phyloP scores from a whole-genome alignment of 2,329 filamentous ascomycete genomes.

The Didymosphaeria variabile region DNA sequence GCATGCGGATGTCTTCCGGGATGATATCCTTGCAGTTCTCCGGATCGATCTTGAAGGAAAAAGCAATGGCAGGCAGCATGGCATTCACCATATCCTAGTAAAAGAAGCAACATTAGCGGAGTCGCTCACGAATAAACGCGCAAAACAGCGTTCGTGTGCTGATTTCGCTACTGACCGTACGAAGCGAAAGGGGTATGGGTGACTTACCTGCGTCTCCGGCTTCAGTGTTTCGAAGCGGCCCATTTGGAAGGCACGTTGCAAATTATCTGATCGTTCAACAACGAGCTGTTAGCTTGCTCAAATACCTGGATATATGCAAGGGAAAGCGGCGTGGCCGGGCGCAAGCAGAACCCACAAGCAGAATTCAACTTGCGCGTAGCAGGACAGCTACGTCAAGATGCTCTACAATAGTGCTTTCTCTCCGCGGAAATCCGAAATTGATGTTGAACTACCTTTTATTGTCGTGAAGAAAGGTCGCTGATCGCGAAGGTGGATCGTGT shows the following conservation, averaged over 20 bases:
- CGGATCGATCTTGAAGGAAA: slow-evolving; percentile 30
- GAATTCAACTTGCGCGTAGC: background rate
- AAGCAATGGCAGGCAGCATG: slow-evolving; percentile 41
- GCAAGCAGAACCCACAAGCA: background rate
- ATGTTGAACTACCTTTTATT: background rate
- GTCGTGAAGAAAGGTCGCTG: background rate
- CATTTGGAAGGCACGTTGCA: slow-evolving; percentile 27
- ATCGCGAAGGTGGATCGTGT: background rate
- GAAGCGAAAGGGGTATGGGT: too few species aligned
- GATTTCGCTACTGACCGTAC: background rate
- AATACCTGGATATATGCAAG: background rate
- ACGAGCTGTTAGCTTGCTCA: background rate
- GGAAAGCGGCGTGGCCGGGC: background rate
- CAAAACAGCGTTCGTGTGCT: background rate
- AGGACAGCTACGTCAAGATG: background rate
- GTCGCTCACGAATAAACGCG: background rate
- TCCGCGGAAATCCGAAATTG: background rate
- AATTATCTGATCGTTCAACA: background rate
- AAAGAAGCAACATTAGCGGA: background rate
- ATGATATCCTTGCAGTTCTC: slow-evolving; percentile 37
- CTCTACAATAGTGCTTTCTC: background rate
- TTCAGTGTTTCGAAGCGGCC: slow-evolving; percentile 46
- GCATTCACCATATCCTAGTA: slow-evolving; percentile 32
- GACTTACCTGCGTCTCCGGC: slow-evolving; percentile 33
- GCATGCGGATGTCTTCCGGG: slow-evolving; percentile 48